These are phyloP conservation scores for Sclerotinia subarctica DNA, from an alignment of 2,329 filamentous ascomycete genomes.

Conservation along the genomic window DNA sequence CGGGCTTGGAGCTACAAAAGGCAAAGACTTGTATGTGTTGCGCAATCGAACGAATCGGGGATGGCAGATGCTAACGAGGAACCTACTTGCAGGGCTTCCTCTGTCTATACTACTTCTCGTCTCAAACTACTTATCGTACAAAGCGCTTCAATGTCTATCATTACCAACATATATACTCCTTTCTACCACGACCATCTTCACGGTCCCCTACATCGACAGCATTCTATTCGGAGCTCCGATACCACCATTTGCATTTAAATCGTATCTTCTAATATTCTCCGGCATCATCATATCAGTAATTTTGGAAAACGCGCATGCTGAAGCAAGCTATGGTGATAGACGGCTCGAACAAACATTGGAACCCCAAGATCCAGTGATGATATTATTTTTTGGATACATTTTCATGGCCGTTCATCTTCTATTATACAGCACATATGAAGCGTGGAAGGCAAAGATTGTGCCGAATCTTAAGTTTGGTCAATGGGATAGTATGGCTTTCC, in stretches of 20 bases:
- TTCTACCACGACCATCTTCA: conserved; percentile 19
- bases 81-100: conserved; percentile 14
- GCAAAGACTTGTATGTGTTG: conserved; percentile 15
- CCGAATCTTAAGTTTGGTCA: conserved; percentile 14
- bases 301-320: conserved; percentile 19
- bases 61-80: not conserved
- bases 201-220: conserved; percentile 15
- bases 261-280: conserved; percentile 15
- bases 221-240: conserved; percentile 15
- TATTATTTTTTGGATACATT: conserved; percentile 21
- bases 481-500: conserved; percentile 16
- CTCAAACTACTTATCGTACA: conserved; percentile 17
- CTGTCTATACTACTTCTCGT: conserved; percentile 15
- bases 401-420: conserved; percentile 11
- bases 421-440: conserved; percentile 19
- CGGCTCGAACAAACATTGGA: conserved; percentile 20
- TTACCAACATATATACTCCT: conserved; percentile 20
- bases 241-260: conserved; percentile 10
- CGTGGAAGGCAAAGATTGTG: conserved; percentile 17
- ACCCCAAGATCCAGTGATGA: conserved; percentile 19
- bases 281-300: conserved; percentile 17
- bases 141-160: conserved; percentile 20
- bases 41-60: not conserved
- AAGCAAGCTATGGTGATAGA: conserved; percentile 15
- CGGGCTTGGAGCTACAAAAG: conserved; percentile 6